Conservation (phyloP, 352 stramenopile species). For the Phytophthora sp. region DNA sequence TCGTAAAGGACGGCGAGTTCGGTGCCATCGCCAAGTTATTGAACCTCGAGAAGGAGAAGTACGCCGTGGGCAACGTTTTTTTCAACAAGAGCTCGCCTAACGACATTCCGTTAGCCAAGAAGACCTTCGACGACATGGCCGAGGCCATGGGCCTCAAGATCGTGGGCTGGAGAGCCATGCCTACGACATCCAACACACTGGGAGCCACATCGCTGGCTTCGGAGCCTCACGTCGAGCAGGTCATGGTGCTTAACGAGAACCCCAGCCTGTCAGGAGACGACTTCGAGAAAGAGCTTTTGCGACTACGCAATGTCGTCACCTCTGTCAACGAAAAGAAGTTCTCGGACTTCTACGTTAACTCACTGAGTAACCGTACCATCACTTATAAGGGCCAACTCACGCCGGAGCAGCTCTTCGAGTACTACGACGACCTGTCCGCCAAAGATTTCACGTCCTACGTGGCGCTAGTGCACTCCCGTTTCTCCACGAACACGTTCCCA, state of each 20-base stretch:
- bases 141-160: constrained; percentile 90
- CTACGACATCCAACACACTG: constrained; percentile 94
- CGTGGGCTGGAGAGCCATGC: constrained; percentile 93
- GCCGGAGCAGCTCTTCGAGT: constrained; percentile 90
- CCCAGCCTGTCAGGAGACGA: constrained; percentile 59
- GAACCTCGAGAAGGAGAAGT: constrained; percentile 73
- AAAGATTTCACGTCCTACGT: constrained; percentile 93
- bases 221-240: constrained; percentile 94
- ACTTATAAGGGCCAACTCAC: constrained; percentile 98
- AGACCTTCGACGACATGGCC: constrained; percentile 85
- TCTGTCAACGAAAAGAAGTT: constrained; percentile 74
- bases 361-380: constrained; percentile 93
- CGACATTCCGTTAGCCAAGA: constrained; percentile 88
- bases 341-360: constrained; percentile 96
- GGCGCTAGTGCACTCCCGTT: constrained; percentile 96
- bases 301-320: constrained; percentile 60
- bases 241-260: constrained; percentile 92
- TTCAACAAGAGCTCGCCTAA: constrained; percentile 72
- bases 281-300: constrained; percentile 93
- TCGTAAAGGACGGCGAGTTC: constrained; percentile 84
- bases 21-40: constrained; percentile 42
- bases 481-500: constrained; percentile 98
- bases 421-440: constrained; percentile 65
- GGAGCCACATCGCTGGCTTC: constrained; percentile 93
- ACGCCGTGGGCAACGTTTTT: constrained; percentile 94